Evolutionary conservation across 129 eudicot genomes (phyloP), one percentile per base, ranked within the genome.

Genomic region (Escallonia herrerae): DNA sequence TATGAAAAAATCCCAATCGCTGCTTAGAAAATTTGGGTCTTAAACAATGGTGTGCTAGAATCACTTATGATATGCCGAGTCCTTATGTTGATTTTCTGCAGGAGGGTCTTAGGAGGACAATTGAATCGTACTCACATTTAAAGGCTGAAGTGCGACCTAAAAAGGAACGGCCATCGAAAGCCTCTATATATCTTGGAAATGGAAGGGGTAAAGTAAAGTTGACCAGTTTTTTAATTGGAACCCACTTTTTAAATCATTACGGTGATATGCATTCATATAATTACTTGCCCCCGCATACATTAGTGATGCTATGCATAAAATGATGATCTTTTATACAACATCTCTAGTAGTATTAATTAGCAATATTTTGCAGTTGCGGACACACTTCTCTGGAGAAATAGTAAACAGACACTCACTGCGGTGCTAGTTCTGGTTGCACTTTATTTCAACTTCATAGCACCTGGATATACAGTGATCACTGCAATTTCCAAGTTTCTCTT

Each of bases 81-180:
- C 40, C 63, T 22, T 58, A 8, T 47, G 40, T 54, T 64, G 37
- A 15, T 59, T 74, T 67, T 55, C 15, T 82, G 81, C 90, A 94
- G 99, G 99, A 94, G 74, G 99, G 95, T 53, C 73, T 94, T 8
- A 85, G 75, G 69, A 82, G 82, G 70, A 94, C 99, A 61, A 86
- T 94, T 55, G 97, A 94, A 51, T 84, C 99, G 51, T 94, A 86
- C 79, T 82, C 81, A 43, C 83, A 86, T 77, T 86, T 89, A 67
- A 84, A 82, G 49, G 95, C 88, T 68, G 88, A 79, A 71, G 69
- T 74, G 65, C 77, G 9, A 55, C 80, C 74, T 61, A 83, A 64
- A 76, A 82, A 65, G 68, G 79, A 82, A 50, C 84, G 95, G 43
- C 87, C 85, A 67, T 93, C 99, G 38, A 89, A 89, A 82, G 84